Conservation (phyloP, 106 monocot species). For the Alisma plantagoaquatica region DNA sequence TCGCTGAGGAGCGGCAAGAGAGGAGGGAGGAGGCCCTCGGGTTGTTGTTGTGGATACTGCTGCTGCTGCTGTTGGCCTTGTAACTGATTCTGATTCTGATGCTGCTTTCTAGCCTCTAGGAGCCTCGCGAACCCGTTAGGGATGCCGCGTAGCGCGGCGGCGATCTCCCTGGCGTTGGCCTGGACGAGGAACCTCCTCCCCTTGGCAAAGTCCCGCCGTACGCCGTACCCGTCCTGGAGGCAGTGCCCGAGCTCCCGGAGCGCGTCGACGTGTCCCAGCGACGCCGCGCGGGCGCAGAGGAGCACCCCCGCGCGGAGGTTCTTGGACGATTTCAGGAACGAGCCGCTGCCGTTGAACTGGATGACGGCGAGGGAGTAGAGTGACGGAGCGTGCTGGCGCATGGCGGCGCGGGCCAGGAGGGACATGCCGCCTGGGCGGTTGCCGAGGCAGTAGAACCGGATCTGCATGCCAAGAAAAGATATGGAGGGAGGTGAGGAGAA, state of each 20-base stretch:
- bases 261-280: constrained; percentile 25
- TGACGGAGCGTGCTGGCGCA: constrained; percentile 28
- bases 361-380: constrained; percentile 42
- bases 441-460: constrained; percentile 37
- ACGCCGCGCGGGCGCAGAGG: constrained; percentile 43
- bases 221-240: constrained; percentile 29
- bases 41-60: not conserved
- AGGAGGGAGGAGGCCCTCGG: not conserved
- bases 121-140: not conserved
- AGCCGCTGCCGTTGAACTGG: constrained; percentile 50
- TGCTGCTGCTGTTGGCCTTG: too few species aligned
- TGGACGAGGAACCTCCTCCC: constrained; percentile 28
- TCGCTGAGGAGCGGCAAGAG: too few species aligned
- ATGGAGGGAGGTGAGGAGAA: not conserved
- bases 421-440: constrained; percentile 21
- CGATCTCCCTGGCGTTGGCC: constrained; percentile 27
- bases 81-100: too few species aligned
- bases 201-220: constrained; percentile 16
- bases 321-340: constrained; percentile 25
- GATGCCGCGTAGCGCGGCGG: not conserved
- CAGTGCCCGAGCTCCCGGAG: constrained; percentile 37
- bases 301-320: constrained; percentile 43
- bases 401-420: constrained; percentile 37
- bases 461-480: constrained; percentile 13
- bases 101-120: too few species aligned